phyloP scores from a whole-genome alignment of 1,139 yeast genomes.

The Scheffersomyces titani region DNA sequence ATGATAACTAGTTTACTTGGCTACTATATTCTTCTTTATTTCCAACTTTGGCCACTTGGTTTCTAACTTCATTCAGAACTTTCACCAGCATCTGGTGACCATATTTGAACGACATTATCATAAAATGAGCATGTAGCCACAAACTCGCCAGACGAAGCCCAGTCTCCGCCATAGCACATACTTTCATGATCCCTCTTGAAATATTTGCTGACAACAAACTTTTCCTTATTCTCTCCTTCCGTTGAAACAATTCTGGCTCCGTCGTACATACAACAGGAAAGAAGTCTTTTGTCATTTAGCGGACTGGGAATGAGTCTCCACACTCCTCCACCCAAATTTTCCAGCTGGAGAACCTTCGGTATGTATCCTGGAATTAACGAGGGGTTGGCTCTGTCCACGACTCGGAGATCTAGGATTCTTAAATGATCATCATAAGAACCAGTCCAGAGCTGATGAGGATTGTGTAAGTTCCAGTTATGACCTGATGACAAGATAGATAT shows the following conservation, averaged over 20 bases:
- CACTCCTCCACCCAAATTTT: conserved; percentile 86
- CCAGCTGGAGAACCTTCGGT: conserved; percentile 45
- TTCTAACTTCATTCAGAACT: neutral
- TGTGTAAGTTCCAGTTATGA: conserved; percentile 37
- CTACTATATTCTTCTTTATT: no score
- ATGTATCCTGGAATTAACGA: conserved; percentile 46
- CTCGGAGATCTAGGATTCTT: conserved; percentile 68
- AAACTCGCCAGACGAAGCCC: conserved; percentile 52
- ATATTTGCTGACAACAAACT: conserved; percentile 46
- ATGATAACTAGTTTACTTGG: no score
- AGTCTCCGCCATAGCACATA: conserved; percentile 95
- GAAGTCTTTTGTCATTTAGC: conserved; percentile 43
- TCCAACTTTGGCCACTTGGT: neutral
- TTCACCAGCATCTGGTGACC: conserved; percentile 43
- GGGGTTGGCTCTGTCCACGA: conserved; percentile 40
- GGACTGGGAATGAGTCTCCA: conserved; percentile 84
- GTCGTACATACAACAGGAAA: conserved; percentile 93
- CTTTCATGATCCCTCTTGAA: conserved; percentile 79
- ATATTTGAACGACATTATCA: conserved; percentile 75
- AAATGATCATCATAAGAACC: conserved; percentile 91
- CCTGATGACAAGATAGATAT: conserved; percentile 66
- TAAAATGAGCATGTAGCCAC: conserved; percentile 89
- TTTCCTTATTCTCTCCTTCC: conserved; percentile 16
- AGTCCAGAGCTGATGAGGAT: conserved; percentile 68
- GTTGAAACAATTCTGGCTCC: conserved; percentile 71